phyloP scores from a whole-genome alignment of 805 yeast species.

The Wickerhamiella spandovensis region DNA sequence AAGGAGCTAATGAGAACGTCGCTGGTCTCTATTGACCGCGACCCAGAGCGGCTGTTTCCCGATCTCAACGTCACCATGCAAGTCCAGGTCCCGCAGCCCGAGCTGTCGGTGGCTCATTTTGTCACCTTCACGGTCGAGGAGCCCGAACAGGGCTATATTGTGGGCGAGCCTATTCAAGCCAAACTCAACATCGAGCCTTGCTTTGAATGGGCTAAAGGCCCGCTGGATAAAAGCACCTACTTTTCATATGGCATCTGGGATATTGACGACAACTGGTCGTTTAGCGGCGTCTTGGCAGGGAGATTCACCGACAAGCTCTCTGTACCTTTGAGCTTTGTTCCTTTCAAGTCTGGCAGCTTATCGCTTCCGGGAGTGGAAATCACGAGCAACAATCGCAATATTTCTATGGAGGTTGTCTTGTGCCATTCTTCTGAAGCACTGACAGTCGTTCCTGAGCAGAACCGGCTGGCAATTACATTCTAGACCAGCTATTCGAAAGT shows the following conservation, averaged over 20 bases:
- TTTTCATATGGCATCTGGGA: conserved; percentile 38
- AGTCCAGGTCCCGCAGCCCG: conserved; percentile 52
- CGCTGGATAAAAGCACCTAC: conserved; percentile 11
- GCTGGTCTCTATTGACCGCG: not conserved
- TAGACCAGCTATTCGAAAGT: too few relatives aligned
- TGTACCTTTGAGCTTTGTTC: conserved; percentile 42
- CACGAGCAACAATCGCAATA: conserved; percentile 22
- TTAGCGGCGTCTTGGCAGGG: conserved; percentile 53
- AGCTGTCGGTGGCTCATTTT: conserved; percentile 45
- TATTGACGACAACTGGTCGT: conserved; percentile 60
- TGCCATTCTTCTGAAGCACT: conserved; percentile 57
- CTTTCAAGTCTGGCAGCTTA: conserved; percentile 63
- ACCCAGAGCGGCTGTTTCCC: conserved; percentile 2
- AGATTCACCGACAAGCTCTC: conserved; percentile 29
- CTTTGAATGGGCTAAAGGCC: conserved; percentile 31
- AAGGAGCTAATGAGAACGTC: conserved; percentile 7
- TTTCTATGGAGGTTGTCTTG: conserved; percentile 31
- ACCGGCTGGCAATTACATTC: conserved; percentile 47
- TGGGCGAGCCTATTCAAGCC: conserved; percentile 51
- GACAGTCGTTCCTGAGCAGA: conserved; percentile 57
- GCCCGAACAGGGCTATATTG: conserved; percentile 30
- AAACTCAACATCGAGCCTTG: conserved; percentile 32
- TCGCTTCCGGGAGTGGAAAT: conserved; percentile 50
- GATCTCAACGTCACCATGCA: conserved; percentile 20
- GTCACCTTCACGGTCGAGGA: conserved; percentile 30